These are phyloP conservation scores for Aspergillus eucalypticola DNA, from an alignment of 2,329 filamentous ascomycete genomes.

Conservation along the genomic window DNA sequence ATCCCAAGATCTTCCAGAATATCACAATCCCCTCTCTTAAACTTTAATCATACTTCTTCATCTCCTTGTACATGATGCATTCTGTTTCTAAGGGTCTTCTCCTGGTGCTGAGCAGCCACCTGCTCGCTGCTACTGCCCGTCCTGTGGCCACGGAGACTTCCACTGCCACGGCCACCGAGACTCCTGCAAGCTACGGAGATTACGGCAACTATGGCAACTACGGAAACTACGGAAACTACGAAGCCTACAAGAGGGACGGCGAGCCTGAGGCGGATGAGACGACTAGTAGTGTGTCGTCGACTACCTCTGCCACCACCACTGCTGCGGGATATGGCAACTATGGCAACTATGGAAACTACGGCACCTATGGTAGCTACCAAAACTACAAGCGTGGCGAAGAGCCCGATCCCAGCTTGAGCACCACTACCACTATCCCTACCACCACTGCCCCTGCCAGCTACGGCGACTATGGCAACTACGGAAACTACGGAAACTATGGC, in stretches of 20 bases:
- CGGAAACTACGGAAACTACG: slow-evolving; percentile 2
- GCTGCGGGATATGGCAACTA: slow-evolving; percentile 1
- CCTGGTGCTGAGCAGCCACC: slow-evolving; percentile 15
- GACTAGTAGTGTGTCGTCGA: background rate
- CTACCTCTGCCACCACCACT: background rate
- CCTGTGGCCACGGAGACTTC: slow-evolving; percentile 7
- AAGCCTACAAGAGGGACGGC: slow-evolving; percentile 1
- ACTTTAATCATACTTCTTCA: background rate
- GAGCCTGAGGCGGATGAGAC: background rate
- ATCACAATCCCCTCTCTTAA: background rate
- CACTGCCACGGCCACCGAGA: slow-evolving; percentile 2
- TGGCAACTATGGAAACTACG: slow-evolving; percentile 5
- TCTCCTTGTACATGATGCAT: background rate
- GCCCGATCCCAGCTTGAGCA: background rate
- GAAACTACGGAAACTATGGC: slow-evolving; percentile 18
- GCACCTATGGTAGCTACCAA: slow-evolving; percentile 7
- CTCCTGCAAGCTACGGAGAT: slow-evolving; percentile 9
- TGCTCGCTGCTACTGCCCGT: slow-evolving; percentile 13
- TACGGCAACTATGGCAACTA: slow-evolving; percentile 21
- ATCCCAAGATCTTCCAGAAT: slow-evolving; percentile 1
- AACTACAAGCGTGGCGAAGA: background rate
- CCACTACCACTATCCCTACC: background rate
- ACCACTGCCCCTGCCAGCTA: background rate
- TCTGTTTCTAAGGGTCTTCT: slow-evolving; percentile 7
- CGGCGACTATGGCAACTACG: slow-evolving; percentile 19